phyloP scores from a whole-genome alignment of 2,329 filamentous ascomycete species.

The Colletotrichum shisoi region DNA sequence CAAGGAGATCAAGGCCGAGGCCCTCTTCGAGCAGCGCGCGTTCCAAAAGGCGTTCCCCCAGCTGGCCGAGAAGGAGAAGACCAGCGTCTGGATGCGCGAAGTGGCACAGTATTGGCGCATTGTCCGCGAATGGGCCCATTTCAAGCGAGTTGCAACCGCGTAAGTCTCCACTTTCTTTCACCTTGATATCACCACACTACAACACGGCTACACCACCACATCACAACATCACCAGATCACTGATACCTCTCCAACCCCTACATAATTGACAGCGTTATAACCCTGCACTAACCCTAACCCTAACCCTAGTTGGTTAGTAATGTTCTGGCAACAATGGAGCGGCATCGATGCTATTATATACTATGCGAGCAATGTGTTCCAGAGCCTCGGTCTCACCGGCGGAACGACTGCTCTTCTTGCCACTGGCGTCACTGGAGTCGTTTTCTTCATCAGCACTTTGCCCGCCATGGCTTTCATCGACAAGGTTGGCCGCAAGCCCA shows the following conservation, averaged over 20 bases:
- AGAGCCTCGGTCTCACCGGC: constrained; percentile 67
- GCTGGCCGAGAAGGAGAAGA: constrained; percentile 50
- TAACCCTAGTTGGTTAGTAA: constrained; percentile 51
- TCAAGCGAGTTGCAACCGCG: constrained; percentile 52
- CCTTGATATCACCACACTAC: not conserved
- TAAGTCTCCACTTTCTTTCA: not conserved
- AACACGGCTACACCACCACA: not conserved
- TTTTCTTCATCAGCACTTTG: constrained; percentile 52
- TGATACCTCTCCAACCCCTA: not conserved
- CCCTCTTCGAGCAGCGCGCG: constrained; percentile 52
- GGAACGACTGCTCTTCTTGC: constrained; percentile 67
- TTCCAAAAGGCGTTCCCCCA: constrained; percentile 57
- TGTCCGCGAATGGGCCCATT: constrained; percentile 58
- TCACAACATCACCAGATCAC: no score
- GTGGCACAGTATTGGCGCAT: constrained; percentile 60
- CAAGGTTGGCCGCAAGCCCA: constrained; percentile 52
- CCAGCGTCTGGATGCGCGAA: constrained; percentile 54
- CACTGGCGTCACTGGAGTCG: constrained; percentile 69
- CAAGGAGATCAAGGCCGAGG: constrained; percentile 55
- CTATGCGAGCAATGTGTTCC: constrained; percentile 65
- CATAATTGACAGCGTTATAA: not conserved
- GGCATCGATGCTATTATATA: constrained; percentile 57
- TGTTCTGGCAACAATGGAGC: constrained; percentile 57
- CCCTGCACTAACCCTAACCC: not conserved
- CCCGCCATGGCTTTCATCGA: constrained; percentile 51